These are phyloP conservation scores for Populus tremula DNA, from an alignment of 345 rosid species.

Conservation along the genomic window DNA sequence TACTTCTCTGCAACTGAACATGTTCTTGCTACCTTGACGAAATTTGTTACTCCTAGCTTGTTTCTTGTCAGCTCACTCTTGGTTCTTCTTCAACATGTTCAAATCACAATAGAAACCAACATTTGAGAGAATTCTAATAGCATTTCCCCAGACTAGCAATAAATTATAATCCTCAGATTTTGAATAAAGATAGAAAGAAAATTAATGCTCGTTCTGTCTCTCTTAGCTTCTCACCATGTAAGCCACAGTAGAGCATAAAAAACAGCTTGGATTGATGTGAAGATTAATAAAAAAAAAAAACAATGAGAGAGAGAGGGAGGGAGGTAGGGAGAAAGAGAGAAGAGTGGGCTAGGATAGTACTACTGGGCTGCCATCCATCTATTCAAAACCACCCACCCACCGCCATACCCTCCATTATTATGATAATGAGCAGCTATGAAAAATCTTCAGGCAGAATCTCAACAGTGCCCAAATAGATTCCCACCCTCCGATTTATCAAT, in stretches of 20 bases:
- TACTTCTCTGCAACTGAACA: neutral
- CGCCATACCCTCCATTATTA: slow-evolving; percentile 15
- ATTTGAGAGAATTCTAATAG: neutral
- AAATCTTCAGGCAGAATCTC: slow-evolving; percentile 49
- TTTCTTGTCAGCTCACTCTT: neutral
- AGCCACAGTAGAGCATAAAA: slow-evolving; percentile 4
- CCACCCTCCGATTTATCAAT: neutral
- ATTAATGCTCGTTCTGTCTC: neutral
- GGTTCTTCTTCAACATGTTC: neutral
- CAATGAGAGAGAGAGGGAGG: neutral
- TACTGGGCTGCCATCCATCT: slow-evolving; percentile 19
- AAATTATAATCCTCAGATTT: neutral
- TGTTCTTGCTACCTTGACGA: neutral
- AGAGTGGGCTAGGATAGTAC: slow-evolving; percentile 16
- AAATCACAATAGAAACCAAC: neutral
- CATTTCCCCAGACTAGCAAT: neutral
- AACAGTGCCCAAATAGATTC: slow-evolving; percentile 39
- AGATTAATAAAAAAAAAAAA: neutral
- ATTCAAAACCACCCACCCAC: slow-evolving; percentile 20
- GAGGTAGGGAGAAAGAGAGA: neutral
- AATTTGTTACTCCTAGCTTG: neutral
- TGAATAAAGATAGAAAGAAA: neutral
- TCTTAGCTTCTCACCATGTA: neutral
- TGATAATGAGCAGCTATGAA: slow-evolving; percentile 14
- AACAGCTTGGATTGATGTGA: slow-evolving; percentile 4